These are phyloP conservation scores for Penicillium canariense DNA, from an alignment of 495 filamentous ascomycete species.

Conservation along the genomic window DNA sequence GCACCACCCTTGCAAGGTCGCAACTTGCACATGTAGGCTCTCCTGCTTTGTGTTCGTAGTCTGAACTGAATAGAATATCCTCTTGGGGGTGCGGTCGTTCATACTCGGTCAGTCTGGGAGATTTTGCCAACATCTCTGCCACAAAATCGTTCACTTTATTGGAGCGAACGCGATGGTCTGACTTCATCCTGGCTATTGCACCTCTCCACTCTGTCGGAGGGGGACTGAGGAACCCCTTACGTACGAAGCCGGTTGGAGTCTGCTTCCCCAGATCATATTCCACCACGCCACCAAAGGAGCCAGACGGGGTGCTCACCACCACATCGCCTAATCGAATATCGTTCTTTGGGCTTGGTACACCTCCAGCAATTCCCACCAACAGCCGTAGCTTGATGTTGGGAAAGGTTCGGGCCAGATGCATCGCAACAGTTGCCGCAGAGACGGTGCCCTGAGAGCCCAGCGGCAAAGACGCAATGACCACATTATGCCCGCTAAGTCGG, in stretches of 20 bases:
- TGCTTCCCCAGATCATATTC: conserved; percentile 9
- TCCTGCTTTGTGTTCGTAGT: not conserved
- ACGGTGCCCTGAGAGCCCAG: not conserved
- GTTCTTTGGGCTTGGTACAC: not conserved
- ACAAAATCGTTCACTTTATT: not conserved
- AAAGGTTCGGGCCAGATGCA: not conserved
- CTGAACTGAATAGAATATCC: not conserved
- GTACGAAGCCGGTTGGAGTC: not conserved
- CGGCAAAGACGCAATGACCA: conserved; percentile 13
- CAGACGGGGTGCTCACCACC: not conserved
- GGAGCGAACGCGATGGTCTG: not conserved
- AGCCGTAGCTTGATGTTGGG: not conserved
- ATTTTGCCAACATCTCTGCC: not conserved
- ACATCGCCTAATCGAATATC: not conserved
- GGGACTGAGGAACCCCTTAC: not conserved
- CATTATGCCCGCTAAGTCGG: conserved; percentile 3
- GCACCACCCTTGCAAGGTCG: not conserved
- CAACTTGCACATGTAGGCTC: not conserved
- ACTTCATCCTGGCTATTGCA: not conserved
- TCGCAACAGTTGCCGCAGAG: conserved; percentile 3
- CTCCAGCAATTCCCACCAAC: not conserved
- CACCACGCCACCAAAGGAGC: not conserved
- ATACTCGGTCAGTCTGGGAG: not conserved
- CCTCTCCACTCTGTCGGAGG: not conserved
- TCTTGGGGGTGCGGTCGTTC: not conserved